Evolutionary conservation across 805 yeast species (phyloP), one percentile per base, ranked within the genome.

Genomic region (Lachancea thermotolerans): DNA sequence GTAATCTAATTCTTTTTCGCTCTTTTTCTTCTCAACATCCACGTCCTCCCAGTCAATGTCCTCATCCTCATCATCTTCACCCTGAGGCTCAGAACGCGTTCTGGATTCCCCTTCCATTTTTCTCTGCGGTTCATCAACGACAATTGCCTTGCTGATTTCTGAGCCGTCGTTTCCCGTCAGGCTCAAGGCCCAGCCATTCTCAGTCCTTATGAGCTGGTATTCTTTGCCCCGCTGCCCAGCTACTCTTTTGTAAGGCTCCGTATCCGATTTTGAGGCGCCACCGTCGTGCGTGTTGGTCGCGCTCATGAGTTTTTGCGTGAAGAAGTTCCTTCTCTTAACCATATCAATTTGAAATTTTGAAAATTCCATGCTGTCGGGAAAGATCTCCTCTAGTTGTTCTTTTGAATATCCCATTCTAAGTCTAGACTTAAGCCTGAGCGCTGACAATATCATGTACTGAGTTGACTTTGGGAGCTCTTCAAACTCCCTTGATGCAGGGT

Each of bases 341-440:
- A 91, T 85, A 54, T 85, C 81, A 49, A 93, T 86, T 62, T 93
- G 99, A 62, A 93, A 93, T 55, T 77, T 82, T 14, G 97, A 89
- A 57, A 93, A 93, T 49, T 89, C 96, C 78, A 86, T 74, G 43
- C 90, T 79, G 56, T 85, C 73, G 0, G 96, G 95, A 55, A 91
- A 93, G 44, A 88, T 67, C 4, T 76, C 68, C 52, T 86, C 85
- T 31, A 93, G 69, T 57, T 93, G 97, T n/a, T 85, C 89, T 46
- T 89, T 86, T 0, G 91, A 73, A 58, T 85, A 90, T 1, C 99
- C 99, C 95, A 93, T 82, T 67, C 99, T 79, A 60, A 93, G 73
- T 47, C 99, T 69, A 0, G 97, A 90, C 49, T 88, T 75, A 21
- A 89, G 67, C 46, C 99, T 65, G 12, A 95, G 73, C 48, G 86